phyloP scores from a whole-genome alignment of 2,329 filamentous ascomycete species.

The Zymoseptoria ardabiliae region DNA sequence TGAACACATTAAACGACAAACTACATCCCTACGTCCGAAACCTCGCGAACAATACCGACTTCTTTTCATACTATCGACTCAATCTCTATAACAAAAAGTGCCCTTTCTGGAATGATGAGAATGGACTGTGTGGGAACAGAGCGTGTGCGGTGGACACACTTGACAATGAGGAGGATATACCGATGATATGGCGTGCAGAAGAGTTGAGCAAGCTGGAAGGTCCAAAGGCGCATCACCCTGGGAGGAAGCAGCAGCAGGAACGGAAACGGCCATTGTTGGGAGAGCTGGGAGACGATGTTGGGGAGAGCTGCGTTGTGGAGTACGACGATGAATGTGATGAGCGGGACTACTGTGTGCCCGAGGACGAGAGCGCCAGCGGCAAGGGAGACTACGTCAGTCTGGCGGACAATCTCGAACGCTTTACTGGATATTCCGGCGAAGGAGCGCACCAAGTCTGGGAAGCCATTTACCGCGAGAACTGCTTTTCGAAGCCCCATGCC shows the following conservation, averaged over 20 bases:
- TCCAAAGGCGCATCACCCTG: slow-evolving; percentile 82
- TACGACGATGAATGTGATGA: slow-evolving; percentile 97
- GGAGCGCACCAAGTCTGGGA: slow-evolving; percentile 90
- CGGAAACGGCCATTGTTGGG: slow-evolving; percentile 70
- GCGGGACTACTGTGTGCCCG: slow-evolving; percentile 90
- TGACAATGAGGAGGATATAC: slow-evolving; percentile 91
- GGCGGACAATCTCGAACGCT: slow-evolving; percentile 86
- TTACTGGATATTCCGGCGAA: slow-evolving; percentile 84
- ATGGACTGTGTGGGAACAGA: slow-evolving; percentile 92
- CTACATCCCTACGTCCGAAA: slow-evolving; percentile 71
- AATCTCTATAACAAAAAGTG: slow-evolving; percentile 93
- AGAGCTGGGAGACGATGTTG: slow-evolving; percentile 73
- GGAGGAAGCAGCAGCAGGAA: slow-evolving; percentile 63
- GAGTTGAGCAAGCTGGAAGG: slow-evolving; percentile 89
- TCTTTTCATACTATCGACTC: slow-evolving; percentile 94
- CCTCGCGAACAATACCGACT: slow-evolving; percentile 82
- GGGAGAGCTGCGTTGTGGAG: slow-evolving; percentile 93
- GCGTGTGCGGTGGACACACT: slow-evolving; percentile 92
- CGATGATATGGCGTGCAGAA: slow-evolving; percentile 80
- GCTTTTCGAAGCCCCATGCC: slow-evolving; percentile 55
- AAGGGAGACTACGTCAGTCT: slow-evolving; percentile 97
- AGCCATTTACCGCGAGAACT: slow-evolving; percentile 94
- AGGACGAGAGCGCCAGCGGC: slow-evolving; percentile 76
- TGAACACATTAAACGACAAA: slow-evolving; percentile 73
- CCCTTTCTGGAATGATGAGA: slow-evolving; percentile 91